Evolutionary conservation across 2,329 filamentous ascomycete genomes (phyloP).

Genomic region (Fusarium decemcellulare): DNA sequence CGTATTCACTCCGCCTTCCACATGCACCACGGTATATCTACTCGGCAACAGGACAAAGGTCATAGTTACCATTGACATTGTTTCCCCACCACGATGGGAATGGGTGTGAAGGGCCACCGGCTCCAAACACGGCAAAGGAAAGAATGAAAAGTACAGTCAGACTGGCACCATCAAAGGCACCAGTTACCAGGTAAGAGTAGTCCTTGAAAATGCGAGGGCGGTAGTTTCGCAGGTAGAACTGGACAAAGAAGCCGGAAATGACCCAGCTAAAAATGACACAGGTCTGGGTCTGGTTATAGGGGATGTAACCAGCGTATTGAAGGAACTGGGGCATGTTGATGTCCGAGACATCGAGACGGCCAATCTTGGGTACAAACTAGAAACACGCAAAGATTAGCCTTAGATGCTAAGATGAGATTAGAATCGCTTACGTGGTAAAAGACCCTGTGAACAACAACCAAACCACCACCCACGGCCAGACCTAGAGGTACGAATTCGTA

Average conservation of each 20-base stretch:
- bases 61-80: conserved; percentile 62
- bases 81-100: conserved; percentile 71
- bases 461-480: conserved; percentile 61
- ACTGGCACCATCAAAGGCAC: conserved; percentile 67
- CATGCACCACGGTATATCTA: conserved; percentile 27
- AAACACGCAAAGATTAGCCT: conserved; percentile 11
- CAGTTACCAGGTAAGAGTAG: conserved; percentile 67
- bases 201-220: conserved; percentile 66
- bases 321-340: conserved; percentile 69
- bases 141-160: conserved; percentile 65
- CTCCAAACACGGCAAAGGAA: conserved; percentile 70
- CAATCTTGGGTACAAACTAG: conserved; percentile 63
- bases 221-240: conserved; percentile 68
- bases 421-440: conserved; percentile 54
- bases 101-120: conserved; percentile 57
- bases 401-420: not conserved
- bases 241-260: conserved; percentile 62
- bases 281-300: conserved; percentile 69
- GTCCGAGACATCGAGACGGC: conserved; percentile 56
- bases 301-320: conserved; percentile 68
- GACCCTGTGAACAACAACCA: conserved; percentile 61
- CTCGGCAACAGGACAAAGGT: conserved; percentile 59
- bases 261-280: conserved; percentile 65
- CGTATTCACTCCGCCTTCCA: no score
- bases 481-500: conserved; percentile 67